Evolutionary conservation across 805 yeast genomes (phyloP), one percentile per base, ranked within the genome.

Genomic region (Groenewaldozyma salmanticensis): DNA sequence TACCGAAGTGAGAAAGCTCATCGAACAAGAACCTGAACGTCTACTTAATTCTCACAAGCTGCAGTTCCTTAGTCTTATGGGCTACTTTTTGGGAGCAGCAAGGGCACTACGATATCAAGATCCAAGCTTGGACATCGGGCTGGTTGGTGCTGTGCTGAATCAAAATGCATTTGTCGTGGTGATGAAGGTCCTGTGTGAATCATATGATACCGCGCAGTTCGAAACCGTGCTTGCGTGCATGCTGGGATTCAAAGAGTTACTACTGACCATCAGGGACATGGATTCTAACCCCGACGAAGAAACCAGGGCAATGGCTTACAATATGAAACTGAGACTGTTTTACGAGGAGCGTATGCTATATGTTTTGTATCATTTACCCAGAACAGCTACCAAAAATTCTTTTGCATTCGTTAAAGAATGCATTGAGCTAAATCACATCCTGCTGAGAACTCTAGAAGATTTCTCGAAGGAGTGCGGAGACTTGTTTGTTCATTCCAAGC

Each of bases 61-160:
- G 38, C 75, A 75, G 35, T 87, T 71, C 53, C 70, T 82, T 33
- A 66, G 73, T 43, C 63, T 83, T 4, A 62, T 72, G 4, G 68
- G 84, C 1, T 90, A 96, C 96, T 79, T 86, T 50, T 63, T 86
- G 37, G 70, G 71, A 27, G 85, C 75, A 44, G 85, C 81, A 50
- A 63, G 81, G 17, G 45, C 48, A 7, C 33, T 31, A 9, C 27
- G 31, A 15, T 36, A 41, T 16, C 33, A 37, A 58, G 33, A 51
- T 17, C 45, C 58, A 19, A 33, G 39, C 20, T 41, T 52, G 0
- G 61, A 62, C 22, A 59, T 57, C 5, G 55, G 54, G 13, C 51
- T 59, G 0, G 55, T 63, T 5, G 67, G 64, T 4, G 48, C 45
- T 1, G 78, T 75, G 0, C 60, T 87, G 22, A 71, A 78, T 39